Conservation (phyloP, 179 eudicot species). For the Sideroxylon spinosum region DNA sequence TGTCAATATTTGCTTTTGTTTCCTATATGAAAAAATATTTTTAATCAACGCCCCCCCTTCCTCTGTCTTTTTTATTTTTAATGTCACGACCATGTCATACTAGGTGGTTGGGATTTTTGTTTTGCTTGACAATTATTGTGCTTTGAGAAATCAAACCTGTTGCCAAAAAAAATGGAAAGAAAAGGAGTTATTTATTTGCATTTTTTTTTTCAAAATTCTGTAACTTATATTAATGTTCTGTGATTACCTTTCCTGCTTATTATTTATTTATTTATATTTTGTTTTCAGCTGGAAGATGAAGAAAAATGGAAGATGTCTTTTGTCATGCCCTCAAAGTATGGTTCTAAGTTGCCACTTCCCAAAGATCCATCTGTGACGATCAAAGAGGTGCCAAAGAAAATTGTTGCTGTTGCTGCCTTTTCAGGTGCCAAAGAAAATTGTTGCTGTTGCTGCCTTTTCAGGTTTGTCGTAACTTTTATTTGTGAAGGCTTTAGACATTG, state of each 20-base stretch:
- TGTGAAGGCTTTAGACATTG: background rate
- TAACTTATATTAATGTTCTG: background rate
- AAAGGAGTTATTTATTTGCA: too few species aligned
- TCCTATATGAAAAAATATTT: too few species aligned
- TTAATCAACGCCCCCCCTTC: too few species aligned
- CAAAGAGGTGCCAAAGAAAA: constrained; percentile 79
- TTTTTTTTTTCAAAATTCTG: background rate
- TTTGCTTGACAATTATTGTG: too few species aligned
- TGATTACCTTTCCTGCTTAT: background rate
- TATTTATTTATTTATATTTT: background rate
- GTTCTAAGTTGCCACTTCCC: constrained; percentile 78
- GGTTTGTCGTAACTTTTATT: constrained; percentile 36
- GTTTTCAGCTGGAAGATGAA: constrained; percentile 40
- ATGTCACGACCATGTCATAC: too few species aligned
- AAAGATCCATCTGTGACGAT: constrained; percentile 82
- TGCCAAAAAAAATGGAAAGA: too few species aligned
- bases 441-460: constrained; percentile 82
- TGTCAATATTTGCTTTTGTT: background rate
- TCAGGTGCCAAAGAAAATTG: constrained; percentile 81
- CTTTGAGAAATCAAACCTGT: too few species aligned
- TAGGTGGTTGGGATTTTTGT: too few species aligned
- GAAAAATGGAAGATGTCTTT: constrained; percentile 93
- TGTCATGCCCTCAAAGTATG: constrained; percentile 91
- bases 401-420: constrained; percentile 72
- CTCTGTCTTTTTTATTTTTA: too few species aligned